Conservation (phyloP, 192 early-diverging fungal genomes). For the Umbelopsis ramanniana region DNA sequence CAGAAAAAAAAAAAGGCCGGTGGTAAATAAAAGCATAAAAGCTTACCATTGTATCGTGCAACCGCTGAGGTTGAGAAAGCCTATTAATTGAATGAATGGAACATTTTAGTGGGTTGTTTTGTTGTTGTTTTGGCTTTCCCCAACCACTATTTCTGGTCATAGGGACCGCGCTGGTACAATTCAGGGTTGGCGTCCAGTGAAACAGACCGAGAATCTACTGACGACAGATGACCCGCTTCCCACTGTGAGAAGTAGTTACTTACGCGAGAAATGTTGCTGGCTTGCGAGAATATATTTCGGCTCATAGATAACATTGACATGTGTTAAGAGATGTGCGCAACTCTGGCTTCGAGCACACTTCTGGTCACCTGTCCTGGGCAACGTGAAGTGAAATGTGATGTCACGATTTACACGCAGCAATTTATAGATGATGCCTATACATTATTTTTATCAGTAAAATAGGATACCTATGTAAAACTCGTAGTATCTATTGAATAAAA, state of each 20-base stretch:
- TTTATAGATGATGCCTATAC: no score
- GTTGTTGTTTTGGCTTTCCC: background rate
- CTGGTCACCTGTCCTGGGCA: background rate
- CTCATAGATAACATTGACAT: conserved; percentile 2
- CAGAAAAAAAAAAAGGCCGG: no score
- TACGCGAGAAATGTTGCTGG: conserved; percentile 2
- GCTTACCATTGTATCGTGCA: conserved; percentile 12
- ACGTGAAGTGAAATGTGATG: background rate
- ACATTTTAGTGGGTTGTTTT: background rate
- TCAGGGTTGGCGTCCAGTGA: no score
- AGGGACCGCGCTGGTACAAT: background rate
- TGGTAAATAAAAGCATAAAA: background rate
- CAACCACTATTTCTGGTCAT: background rate
- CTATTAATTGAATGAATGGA: background rate
- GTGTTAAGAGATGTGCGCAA: background rate
- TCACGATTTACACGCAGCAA: background rate
- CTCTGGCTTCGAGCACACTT: background rate
- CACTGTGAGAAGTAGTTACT: background rate
- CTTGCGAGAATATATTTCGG: background rate
- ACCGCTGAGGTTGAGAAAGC: conserved; percentile 6
- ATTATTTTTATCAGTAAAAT: no score
- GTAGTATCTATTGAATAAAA: no score
- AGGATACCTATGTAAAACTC: no score
- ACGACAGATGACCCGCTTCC: background rate
- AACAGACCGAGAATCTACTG: no score